Conservation (phyloP, 1,139 yeast genomes). For the Meyerozyma sp. region DNA sequence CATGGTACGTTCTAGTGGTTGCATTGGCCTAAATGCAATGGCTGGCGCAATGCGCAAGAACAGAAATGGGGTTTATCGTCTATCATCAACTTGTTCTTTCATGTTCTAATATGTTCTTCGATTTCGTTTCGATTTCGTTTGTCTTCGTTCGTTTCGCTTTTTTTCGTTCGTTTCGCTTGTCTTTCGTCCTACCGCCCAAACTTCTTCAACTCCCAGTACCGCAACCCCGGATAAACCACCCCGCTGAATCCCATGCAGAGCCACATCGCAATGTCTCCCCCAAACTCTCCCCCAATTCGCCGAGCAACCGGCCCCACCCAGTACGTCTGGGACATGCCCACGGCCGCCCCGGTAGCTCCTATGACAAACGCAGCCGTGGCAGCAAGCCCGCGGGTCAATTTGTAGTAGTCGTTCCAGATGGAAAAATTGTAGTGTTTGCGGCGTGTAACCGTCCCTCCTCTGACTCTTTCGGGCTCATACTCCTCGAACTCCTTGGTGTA, state of each 20-base stretch:
- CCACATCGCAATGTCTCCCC: constrained; percentile 84
- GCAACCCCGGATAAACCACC: constrained; percentile 53
- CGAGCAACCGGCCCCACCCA: constrained; percentile 70
- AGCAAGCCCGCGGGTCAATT: constrained; percentile 60
- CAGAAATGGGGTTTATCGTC: too few species aligned
- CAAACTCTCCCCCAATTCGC: constrained; percentile 47
- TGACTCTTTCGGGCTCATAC: neutral
- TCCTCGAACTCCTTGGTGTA: constrained; percentile 47
- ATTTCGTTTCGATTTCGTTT: neutral
- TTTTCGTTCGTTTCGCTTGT: neutral
- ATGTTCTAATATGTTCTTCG: neutral
- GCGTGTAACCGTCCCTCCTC: constrained; percentile 2
- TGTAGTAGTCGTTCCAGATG: constrained; percentile 54
- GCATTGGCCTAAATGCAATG: too few species aligned
- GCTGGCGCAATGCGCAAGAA: too few species aligned
- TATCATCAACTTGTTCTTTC: too few species aligned
- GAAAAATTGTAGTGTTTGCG: constrained; percentile 52
- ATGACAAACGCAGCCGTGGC: constrained; percentile 53
- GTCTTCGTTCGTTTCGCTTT: neutral
- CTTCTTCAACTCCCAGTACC: constrained; percentile 58
- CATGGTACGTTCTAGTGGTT: too few species aligned
- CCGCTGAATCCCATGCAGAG: constrained; percentile 70
- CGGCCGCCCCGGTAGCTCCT: constrained; percentile 71
- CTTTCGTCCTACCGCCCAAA: constrained; percentile 35
- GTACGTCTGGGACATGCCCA: constrained; percentile 81